Percentiles rank a stretch among this genome's conserved stretches.
Conservation (phyloP, 2,329 filamentous ascomycete species). For the Diaporthe ilicicola region DNA sequence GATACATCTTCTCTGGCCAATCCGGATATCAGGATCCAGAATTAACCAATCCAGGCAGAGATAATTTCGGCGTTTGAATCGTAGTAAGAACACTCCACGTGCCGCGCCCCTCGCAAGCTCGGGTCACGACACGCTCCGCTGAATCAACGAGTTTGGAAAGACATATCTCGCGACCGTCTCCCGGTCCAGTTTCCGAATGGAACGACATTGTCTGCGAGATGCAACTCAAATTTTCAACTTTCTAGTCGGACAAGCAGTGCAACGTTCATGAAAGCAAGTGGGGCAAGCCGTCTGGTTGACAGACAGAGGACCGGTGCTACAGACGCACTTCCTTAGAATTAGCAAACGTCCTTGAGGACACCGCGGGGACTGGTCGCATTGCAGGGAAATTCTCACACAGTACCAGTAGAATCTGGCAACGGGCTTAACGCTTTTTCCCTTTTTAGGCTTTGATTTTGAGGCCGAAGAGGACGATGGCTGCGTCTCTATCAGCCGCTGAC, state of each 20-base stretch:
- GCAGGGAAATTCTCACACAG: not conserved
- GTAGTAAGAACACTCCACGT: too few species aligned
- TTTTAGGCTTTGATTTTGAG: not conserved
- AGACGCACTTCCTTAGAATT: not conserved
- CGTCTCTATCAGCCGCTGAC: not conserved
- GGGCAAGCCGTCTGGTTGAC: not conserved
- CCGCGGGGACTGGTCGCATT: too few species aligned
- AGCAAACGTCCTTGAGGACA: not conserved
- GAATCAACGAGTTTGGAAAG: too few species aligned
- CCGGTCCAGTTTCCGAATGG: not conserved
- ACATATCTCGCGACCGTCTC: not conserved
- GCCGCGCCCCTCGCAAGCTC: too few species aligned
- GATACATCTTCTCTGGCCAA: too few species aligned
- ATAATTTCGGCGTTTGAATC: too few species aligned
- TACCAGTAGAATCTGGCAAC: not conserved
- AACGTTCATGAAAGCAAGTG: not conserved
- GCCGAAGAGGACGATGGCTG: not conserved
- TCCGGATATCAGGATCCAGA: too few species aligned
- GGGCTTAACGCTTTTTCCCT: not conserved
- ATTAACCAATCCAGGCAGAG: too few species aligned
- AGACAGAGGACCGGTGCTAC: not conserved
- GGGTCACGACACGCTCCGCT: too few species aligned
- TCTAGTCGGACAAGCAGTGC: not conserved
- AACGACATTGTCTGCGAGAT: not conserved
- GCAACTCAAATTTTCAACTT: not conserved